A percentile compares a stretch with the other conserved stretches of the same genome.
phyloP scores from a whole-genome alignment of 164 flowering plant genomes.

The Sedum album region DNA sequence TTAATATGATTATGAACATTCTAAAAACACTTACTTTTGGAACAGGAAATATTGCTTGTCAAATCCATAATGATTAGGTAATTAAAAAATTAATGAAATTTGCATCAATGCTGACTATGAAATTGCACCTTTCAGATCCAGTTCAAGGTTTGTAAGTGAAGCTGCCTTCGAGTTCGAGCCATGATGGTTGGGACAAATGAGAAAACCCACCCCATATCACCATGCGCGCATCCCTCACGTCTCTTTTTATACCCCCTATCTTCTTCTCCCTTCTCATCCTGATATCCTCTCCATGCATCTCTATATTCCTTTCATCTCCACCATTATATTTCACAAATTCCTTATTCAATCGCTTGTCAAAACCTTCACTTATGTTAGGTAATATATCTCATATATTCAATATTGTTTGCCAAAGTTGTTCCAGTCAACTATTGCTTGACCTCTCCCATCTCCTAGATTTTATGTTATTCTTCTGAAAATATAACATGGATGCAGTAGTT shows the following conservation, averaged over 20 bases:
- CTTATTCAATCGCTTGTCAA: not conserved
- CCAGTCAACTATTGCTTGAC: not conserved
- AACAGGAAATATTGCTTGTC: not conserved
- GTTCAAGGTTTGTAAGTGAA: not conserved
- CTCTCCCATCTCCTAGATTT: not conserved
- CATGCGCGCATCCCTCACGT: not conserved
- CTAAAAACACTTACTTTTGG: too few species aligned
- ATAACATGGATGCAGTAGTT: not conserved
- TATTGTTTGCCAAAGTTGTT: not conserved
- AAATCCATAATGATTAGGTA: not conserved
- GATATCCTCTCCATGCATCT: not conserved
- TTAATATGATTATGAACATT: not conserved
- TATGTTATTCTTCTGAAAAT: not conserved
- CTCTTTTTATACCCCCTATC: not conserved
- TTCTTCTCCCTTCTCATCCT: not conserved
- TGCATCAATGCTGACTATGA: too few species aligned
- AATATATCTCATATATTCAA: not conserved
- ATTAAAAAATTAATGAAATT: not conserved
- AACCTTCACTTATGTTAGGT: not conserved
- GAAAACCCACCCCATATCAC: not conserved
- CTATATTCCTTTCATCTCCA: not conserved
- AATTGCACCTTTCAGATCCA: not conserved
- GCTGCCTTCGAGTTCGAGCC: not conserved
- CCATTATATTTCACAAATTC: not conserved
- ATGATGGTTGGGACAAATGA: slow-evolving; percentile 2